Conservation (phyloP, 2,329 filamentous ascomycete species). For the Cladobotryum protrusum region DNA sequence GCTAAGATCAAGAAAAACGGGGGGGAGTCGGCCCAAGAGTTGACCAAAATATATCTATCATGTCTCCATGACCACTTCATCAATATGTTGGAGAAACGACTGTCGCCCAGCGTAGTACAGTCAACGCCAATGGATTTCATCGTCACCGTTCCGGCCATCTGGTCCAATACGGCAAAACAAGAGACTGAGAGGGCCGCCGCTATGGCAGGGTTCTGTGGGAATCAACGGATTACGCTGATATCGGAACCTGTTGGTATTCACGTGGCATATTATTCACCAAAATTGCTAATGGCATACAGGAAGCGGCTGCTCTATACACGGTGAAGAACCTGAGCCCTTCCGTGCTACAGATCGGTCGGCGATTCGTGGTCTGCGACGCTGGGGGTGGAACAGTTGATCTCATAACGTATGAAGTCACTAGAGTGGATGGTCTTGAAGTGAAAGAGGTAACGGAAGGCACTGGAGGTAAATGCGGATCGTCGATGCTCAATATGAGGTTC, state of each 20-base stretch:
- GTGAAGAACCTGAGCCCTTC: constrained; percentile 37
- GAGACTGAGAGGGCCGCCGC: constrained; percentile 38
- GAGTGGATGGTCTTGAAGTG: constrained; percentile 37
- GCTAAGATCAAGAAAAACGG: constrained; percentile 23
- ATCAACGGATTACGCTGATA: constrained; percentile 39
- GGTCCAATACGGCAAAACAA: constrained; percentile 49
- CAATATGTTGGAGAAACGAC: constrained; percentile 34
- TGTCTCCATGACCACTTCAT: constrained; percentile 44
- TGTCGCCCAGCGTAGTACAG: constrained; percentile 36
- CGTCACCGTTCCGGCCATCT: constrained; percentile 53
- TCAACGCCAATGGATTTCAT: constrained; percentile 46
- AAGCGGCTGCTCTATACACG: constrained; percentile 46
- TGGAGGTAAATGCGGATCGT: constrained; percentile 44
- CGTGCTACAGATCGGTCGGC: constrained; percentile 37
- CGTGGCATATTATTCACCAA: neutral
- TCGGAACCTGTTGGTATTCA: constrained; percentile 39
- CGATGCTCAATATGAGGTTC: constrained; percentile 44
- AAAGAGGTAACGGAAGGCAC: constrained; percentile 43
- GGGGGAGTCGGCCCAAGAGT: constrained; percentile 28
- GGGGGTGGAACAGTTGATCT: constrained; percentile 50
- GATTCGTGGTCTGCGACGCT: constrained; percentile 48
- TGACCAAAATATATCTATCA: constrained; percentile 38
- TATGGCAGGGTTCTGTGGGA: constrained; percentile 34
- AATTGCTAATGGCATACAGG: constrained; percentile 21
- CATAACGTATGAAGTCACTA: constrained; percentile 45